phyloP scores from a whole-genome alignment of 805 yeast species.

The Nakazawaea wyomingensis region DNA sequence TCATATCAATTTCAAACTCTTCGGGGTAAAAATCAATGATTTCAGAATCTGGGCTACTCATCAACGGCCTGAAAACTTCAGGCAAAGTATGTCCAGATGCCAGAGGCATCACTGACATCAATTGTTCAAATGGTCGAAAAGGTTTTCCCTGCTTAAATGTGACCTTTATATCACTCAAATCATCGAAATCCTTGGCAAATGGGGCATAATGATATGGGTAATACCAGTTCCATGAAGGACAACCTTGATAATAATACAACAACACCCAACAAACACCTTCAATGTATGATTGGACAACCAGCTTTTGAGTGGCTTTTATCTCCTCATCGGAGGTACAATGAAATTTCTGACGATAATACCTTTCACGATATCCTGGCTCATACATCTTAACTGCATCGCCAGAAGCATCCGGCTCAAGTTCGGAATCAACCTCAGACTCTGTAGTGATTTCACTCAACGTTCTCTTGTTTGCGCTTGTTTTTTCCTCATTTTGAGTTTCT shows the following conservation, averaged over 20 bases:
- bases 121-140: slow-evolving; percentile 85
- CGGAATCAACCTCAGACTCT: slow-evolving; percentile 26
- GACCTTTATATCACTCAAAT: slow-evolving; percentile 47
- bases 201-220: slow-evolving; percentile 98
- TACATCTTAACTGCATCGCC: slow-evolving; percentile 59
- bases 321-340: slow-evolving; percentile 49
- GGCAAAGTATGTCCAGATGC: slow-evolving; percentile 88
- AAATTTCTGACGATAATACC: slow-evolving; percentile 80
- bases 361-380: slow-evolving; percentile 80
- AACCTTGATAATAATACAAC: slow-evolving; percentile 91
- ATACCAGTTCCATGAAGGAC: slow-evolving; percentile 98
- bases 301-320: slow-evolving; percentile 46
- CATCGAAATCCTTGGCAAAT: slow-evolving; percentile 81
- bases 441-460: slow-evolving; percentile 15
- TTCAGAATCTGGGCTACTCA: slow-evolving; percentile 75
- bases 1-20: slow-evolving; percentile 87
- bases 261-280: slow-evolving; percentile 98
- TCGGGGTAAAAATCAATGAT: slow-evolving; percentile 90
- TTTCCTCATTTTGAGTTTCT: slow-evolving; percentile 10
- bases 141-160: slow-evolving; percentile 68
- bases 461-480: slow-evolving; percentile 19
- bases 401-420: slow-evolving; percentile 39
- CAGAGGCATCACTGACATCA: slow-evolving; percentile 93
- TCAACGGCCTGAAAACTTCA: slow-evolving; percentile 69
- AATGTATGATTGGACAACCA: slow-evolving; percentile 67